These are phyloP conservation scores for Pseudocercospora cruenta DNA, from an alignment of 2,329 filamentous ascomycete species.

Conservation along the genomic window DNA sequence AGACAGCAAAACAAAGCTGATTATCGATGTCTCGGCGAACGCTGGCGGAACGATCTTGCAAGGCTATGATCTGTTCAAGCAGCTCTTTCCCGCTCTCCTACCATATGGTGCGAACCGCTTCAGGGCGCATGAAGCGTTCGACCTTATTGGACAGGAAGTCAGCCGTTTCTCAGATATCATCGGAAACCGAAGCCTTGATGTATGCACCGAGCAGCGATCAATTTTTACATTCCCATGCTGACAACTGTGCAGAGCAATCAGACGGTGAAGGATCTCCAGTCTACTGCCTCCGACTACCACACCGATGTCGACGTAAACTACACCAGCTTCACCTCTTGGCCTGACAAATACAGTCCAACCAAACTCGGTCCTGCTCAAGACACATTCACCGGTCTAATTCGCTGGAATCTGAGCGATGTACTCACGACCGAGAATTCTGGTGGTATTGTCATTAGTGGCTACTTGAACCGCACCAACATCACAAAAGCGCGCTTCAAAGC, in stretches of 20 bases:
- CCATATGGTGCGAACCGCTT: slow-evolving; percentile 57
- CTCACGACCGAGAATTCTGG: slow-evolving; percentile 41
- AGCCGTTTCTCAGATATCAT: slow-evolving; percentile 41
- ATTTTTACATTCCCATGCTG: slow-evolving; percentile 19
- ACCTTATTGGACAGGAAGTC: slow-evolving; percentile 48
- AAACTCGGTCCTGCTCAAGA: slow-evolving; percentile 50
- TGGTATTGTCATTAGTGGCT: slow-evolving; percentile 52
- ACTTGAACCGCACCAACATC: slow-evolving; percentile 52
- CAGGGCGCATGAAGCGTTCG: slow-evolving; percentile 53
- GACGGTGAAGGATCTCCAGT: slow-evolving; percentile 47
- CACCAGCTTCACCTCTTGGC: slow-evolving; percentile 53
- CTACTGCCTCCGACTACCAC: slow-evolving; percentile 52
- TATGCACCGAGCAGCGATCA: neutral
- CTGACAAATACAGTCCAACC: slow-evolving; percentile 52
- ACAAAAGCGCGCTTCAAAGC: slow-evolving; percentile 57
- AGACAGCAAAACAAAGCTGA: slow-evolving; percentile 61
- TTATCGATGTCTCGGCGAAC: slow-evolving; percentile 63
- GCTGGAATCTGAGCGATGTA: slow-evolving; percentile 55
- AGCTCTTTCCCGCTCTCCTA: slow-evolving; percentile 56
- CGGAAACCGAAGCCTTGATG: slow-evolving; percentile 35
- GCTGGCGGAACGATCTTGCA: slow-evolving; percentile 62
- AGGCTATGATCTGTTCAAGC: slow-evolving; percentile 65
- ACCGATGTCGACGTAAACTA: slow-evolving; percentile 53
- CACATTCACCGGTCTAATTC: slow-evolving; percentile 60
- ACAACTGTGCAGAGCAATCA: slow-evolving; percentile 41